Evolutionary conservation across 495 filamentous ascomycete genomes (phyloP), one percentile per base, ranked within the genome.

Genomic region (Tuber magnatum): DNA sequence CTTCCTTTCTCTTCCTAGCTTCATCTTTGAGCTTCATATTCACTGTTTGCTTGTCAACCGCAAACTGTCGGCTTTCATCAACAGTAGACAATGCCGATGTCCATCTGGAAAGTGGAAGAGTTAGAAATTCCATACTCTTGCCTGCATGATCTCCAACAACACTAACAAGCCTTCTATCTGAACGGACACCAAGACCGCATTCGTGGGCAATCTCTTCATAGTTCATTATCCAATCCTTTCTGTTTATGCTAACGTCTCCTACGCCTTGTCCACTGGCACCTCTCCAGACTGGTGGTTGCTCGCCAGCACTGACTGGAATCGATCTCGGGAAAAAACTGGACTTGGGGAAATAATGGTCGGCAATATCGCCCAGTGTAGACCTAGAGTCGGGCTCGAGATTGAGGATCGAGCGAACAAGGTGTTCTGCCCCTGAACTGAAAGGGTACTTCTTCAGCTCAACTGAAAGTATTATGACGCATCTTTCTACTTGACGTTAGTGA

Each of bases 311-410:
- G 2, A 73, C 71, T 2, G 80, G 82, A 44, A 83, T 81, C 18
- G 75, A 75, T 35, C 69, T 80, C 2, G 89, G 89, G 80, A 91
- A 84, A 81, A 87, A 90, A 2, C 89, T 89, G 18, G 85, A 84
- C 69, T 88, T 89, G 84, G 96, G 95, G 83, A 95, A 97, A 20
- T 88, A 85, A 82, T 95, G 93, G 72, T 92, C 89, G 22, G 94
- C 92, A 81, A 95, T 91, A 9, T 90, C 89, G 80, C 95, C 93
- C 0, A 92, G 89, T 71, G 91, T 90, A 3, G 92, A 92, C 39
- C 93, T 87, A 81, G 88, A 84, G 69, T 92, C 88, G 16, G 93
- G 91, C n/a, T 92, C 89, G 73, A 92, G 86, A 69, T 88, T 88
- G 38, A 96, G 86, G 81, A 95, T 91, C 18, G 86, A 87, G 72